Percentiles rank a stretch among this genome's conserved stretches.
These are phyloP conservation scores for Aspergillus cavernicola DNA, from an alignment of 495 filamentous ascomycete genomes.

Conservation along the genomic window DNA sequence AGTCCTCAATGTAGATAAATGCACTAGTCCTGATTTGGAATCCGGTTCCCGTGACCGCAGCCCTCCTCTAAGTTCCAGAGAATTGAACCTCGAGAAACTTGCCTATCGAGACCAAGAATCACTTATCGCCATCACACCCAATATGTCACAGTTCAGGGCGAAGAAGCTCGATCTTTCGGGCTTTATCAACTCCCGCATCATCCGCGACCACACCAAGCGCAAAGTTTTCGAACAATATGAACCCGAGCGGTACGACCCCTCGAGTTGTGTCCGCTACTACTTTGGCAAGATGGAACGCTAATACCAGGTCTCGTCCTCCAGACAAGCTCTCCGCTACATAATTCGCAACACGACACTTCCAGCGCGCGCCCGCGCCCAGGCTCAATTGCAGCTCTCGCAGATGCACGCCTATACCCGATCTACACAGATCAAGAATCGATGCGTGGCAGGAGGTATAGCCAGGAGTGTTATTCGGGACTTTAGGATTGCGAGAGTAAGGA, in stretches of 20 bases:
- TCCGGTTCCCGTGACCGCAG: conserved; percentile 25
- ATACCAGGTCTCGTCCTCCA: conserved; percentile 32
- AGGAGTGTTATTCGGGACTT: conserved; percentile 87
- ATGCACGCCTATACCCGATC: conserved; percentile 93
- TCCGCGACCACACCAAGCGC: conserved; percentile 93
- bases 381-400: conserved; percentile 84
- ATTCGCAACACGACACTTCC: conserved; percentile 88
- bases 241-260: conserved; percentile 66
- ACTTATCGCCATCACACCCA: conserved; percentile 5
- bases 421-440: conserved; percentile 91
- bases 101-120: not conserved
- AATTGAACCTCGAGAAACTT: not conserved
- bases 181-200: conserved; percentile 75
- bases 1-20: too few species aligned
- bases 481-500: conserved; percentile 78
- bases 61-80: conserved; percentile 2
- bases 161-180: conserved; percentile 85
- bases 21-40: conserved; percentile 36
- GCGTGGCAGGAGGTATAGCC: conserved; percentile 81
- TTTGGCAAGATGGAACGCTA: not conserved
- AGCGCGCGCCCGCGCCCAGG: conserved; percentile 74
- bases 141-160: conserved; percentile 77
- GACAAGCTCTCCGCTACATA: conserved; percentile 94
- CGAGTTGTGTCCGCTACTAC: not conserved
- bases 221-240: conserved; percentile 85